Evolutionary conservation across 2,329 filamentous ascomycete species (phyloP).

Genomic region (Fusarium compactum): DNA sequence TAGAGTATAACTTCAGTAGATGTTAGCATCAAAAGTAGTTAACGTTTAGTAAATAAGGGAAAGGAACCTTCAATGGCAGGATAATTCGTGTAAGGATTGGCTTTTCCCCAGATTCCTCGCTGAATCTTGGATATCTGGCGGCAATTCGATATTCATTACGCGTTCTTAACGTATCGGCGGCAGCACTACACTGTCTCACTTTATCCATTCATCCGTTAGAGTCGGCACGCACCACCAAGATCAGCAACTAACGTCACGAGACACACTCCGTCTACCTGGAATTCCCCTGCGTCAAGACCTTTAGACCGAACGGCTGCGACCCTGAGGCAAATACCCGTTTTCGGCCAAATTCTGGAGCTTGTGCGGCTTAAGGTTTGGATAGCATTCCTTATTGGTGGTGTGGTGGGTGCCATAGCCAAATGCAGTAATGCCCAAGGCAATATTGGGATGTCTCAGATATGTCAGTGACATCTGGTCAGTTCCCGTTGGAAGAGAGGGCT

Average conservation of each 20-base stretch:
- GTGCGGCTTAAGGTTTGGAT: slow-evolving; percentile 1
- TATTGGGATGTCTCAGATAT: slow-evolving; percentile 11
- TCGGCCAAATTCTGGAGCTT: background rate
- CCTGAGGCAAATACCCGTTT: background rate
- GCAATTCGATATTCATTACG: background rate
- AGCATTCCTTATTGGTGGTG: slow-evolving; percentile 17
- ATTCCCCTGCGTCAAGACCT: slow-evolving; percentile 18
- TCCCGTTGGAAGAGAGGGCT: background rate
- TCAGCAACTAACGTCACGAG: background rate
- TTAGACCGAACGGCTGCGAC: slow-evolving; percentile 9
- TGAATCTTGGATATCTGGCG: background rate
- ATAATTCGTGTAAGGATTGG: background rate
- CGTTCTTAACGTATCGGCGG: background rate
- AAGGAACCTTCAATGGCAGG: too few species aligned
- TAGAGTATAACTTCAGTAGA: too few species aligned
- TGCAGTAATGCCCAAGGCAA: background rate
- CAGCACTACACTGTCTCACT: accelerated
- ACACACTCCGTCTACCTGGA: slow-evolving; percentile 18
- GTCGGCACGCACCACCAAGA: background rate
- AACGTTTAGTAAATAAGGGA: too few species aligned
- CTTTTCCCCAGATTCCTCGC: background rate
- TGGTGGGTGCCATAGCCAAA: background rate
- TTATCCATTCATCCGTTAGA: background rate
- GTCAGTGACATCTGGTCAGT: slow-evolving; percentile 6
- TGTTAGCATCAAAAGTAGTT: too few species aligned